Evolutionary conservation across 331 rosid species (phyloP).

Genomic region (Prunus yedoensis): DNA sequence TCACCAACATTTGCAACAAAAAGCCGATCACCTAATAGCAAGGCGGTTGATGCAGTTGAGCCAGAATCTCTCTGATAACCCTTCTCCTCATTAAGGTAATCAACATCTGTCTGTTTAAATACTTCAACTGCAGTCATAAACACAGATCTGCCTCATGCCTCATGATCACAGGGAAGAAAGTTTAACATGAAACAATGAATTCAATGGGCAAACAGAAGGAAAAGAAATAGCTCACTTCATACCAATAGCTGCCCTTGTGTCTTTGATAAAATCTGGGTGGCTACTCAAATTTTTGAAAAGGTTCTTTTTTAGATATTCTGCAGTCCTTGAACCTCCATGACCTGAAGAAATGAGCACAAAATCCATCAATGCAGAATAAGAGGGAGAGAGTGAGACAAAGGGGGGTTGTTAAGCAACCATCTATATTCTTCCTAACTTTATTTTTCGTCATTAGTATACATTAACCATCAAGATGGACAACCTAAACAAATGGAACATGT

Average conservation of each 20-base stretch:
- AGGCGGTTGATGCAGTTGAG: conserved; percentile 86
- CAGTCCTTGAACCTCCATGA: conserved; percentile 87
- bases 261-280: conserved; percentile 76
- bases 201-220: neutral
- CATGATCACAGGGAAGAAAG: conserved; percentile 21
- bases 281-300: conserved; percentile 70
- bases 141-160: neutral
- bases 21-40: conserved; percentile 70
- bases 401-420: neutral
- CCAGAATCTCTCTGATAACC: conserved; percentile 81
- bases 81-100: conserved; percentile 73
- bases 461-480: neutral
- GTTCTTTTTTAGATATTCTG: conserved; percentile 75
- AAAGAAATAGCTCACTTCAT: conserved; percentile 17
- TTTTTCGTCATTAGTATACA: neutral
- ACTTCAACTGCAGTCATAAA: conserved; percentile 62
- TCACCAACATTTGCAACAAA: conserved; percentile 95
- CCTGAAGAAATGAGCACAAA: conserved; percentile 38
- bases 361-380: neutral
- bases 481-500: neutral
- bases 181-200: conserved; percentile 15
- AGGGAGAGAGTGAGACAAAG: neutral
- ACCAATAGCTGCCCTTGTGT: conserved; percentile 81
- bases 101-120: conserved; percentile 74
- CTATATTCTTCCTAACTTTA: conserved; percentile 2